phyloP scores from a whole-genome alignment of 1,284 basidiomycete genomes.

The Naganishia liquefaciens region DNA sequence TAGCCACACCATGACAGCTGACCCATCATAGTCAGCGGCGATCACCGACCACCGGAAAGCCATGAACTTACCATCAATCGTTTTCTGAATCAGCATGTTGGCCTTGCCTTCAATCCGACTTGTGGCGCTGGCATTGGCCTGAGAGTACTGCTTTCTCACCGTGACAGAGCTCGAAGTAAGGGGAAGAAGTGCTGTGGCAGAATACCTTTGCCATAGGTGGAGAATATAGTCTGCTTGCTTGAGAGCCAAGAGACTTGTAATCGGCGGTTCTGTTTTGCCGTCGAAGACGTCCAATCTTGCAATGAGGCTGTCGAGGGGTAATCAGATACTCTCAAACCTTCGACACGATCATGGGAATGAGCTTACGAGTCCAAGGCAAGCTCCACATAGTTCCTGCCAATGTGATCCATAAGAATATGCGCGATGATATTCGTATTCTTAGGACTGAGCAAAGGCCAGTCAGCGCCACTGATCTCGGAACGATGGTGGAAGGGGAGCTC shows the following conservation, averaged over 20 bases:
- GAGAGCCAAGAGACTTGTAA: constrained; percentile 70
- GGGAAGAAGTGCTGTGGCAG: constrained; percentile 85
- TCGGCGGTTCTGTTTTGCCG: constrained; percentile 72
- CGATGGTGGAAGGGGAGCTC: constrained; percentile 47
- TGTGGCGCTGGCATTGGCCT: constrained; percentile 88
- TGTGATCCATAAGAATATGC: constrained; percentile 82
- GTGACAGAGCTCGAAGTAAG: constrained; percentile 83
- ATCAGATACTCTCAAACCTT: neutral
- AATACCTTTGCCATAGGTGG: constrained; percentile 96
- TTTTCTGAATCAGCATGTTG: constrained; percentile 78
- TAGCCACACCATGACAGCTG: constrained; percentile 62
- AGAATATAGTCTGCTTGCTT: constrained; percentile 82
- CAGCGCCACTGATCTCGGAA: neutral
- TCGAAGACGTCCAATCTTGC: constrained; percentile 77
- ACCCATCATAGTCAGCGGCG: constrained; percentile 53
- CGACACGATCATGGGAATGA: neutral
- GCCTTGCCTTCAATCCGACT: constrained; percentile 83
- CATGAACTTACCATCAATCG: constrained; percentile 70
- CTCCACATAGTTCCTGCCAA: constrained; percentile 84
- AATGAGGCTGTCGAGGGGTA: constrained; percentile 48
- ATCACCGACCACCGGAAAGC: neutral
- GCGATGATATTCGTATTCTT: constrained; percentile 87
- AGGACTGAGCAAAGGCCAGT: constrained; percentile 59
- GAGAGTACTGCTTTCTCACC: constrained; percentile 85
- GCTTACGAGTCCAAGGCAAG: constrained; percentile 85